phyloP scores from a whole-genome alignment of 2,329 filamentous ascomycete species.

The Colletotrichum viniferum region DNA sequence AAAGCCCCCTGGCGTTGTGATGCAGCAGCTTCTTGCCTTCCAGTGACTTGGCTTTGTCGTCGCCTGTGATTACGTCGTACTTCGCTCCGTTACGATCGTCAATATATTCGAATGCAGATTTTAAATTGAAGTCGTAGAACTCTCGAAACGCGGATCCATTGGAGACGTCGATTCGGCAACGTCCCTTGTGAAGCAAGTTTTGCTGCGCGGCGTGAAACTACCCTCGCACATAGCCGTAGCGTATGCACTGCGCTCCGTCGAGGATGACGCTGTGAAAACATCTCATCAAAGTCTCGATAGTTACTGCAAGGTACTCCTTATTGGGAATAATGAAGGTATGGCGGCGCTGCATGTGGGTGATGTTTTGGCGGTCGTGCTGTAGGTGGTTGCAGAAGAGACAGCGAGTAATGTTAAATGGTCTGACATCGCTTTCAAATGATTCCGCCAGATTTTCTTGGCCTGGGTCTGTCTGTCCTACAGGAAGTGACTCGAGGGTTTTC shows the following conservation, averaged over 20 bases:
- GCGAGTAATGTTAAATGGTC: slow-evolving; percentile 29
- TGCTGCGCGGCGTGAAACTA: slow-evolving; percentile 51
- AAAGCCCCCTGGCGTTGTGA: not conserved
- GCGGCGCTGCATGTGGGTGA: slow-evolving; percentile 51
- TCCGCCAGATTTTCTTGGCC: rapidly evolving
- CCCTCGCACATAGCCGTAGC: slow-evolving; percentile 47
- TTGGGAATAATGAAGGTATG: slow-evolving; percentile 52
- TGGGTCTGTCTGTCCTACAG: rapidly evolving
- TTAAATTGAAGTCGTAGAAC: slow-evolving; percentile 36
- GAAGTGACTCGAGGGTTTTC: rapidly evolving
- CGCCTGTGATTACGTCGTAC: not conserved
- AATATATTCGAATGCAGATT: not conserved
- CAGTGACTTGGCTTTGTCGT: not conserved
- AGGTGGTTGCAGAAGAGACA: slow-evolving; percentile 48
- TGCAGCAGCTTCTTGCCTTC: not conserved
- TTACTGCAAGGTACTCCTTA: too few species aligned
- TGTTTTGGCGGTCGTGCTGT: slow-evolving; percentile 36
- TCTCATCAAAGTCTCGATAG: too few species aligned
- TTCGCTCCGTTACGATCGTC: not conserved
- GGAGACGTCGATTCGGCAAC: slow-evolving; percentile 47
- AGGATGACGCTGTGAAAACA: too few species aligned
- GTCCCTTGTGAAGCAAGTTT: slow-evolving; percentile 54
- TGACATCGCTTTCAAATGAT: rapidly evolving
- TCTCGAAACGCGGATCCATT: slow-evolving; percentile 41
- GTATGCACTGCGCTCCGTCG: slow-evolving; percentile 56